A percentile compares a stretch with the other conserved stretches of the same genome.
These are phyloP conservation scores for Ceratobasidium papillatum DNA, from an alignment of 1,284 basidiomycete species.

Conservation along the genomic window DNA sequence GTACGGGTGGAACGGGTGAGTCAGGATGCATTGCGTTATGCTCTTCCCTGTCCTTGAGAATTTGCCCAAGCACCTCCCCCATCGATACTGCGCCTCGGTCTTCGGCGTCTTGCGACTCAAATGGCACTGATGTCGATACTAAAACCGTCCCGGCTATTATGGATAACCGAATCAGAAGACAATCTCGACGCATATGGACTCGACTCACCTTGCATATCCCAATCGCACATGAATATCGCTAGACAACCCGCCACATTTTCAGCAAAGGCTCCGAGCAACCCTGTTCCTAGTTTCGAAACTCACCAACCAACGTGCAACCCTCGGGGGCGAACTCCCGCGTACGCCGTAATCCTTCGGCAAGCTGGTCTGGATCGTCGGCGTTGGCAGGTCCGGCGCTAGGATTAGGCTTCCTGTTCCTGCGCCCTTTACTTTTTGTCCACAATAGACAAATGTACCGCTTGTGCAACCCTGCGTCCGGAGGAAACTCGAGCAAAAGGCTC, in stretches of 20 bases:
- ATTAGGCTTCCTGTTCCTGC: conserved; percentile 23
- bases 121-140: conserved; percentile 41
- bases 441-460: conserved; percentile 22
- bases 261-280: conserved; percentile 29
- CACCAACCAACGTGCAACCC: conserved; percentile 40
- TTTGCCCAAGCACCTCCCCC: conserved; percentile 41
- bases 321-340: conserved; percentile 35
- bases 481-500: conserved; percentile 28
- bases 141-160: conserved; percentile 40
- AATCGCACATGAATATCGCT: conserved; percentile 44
- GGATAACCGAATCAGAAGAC: not conserved
- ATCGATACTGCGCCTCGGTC: conserved; percentile 42
- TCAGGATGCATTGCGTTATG: conserved; percentile 34
- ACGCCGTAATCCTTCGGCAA: conserved; percentile 22
- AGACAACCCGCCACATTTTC: conserved; percentile 29
- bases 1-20: conserved; percentile 28
- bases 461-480: conserved; percentile 37
- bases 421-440: conserved; percentile 32
- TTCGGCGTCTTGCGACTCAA: conserved; percentile 43
- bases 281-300: conserved; percentile 24
- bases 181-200: not conserved
- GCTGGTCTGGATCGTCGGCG: conserved; percentile 35
- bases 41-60: conserved; percentile 34
- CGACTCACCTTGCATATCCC: conserved; percentile 42
- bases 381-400: conserved; percentile 16